Evolutionary conservation across 169 alveolate genomes (phyloP), one percentile per base, ranked within the genome.

Genomic region (Plasmodium gaboni): DNA sequence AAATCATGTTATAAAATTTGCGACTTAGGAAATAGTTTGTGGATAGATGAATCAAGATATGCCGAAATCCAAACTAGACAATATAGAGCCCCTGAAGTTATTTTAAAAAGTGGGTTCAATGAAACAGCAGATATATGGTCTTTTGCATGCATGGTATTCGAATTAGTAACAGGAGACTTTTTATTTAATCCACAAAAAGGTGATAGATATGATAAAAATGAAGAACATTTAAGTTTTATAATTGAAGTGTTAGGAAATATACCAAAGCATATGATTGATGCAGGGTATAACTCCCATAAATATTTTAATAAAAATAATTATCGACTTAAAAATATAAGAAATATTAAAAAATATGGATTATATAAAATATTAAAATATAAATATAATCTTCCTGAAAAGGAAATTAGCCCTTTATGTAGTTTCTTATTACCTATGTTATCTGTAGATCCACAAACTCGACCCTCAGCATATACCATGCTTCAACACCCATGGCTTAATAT

Each of bases 1-100:
- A 92, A 87, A 32, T 94, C 98, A 1, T 94, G 94, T 50, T 96
- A 87, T 90, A 97, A 97, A 93, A 97, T 98, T 7, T 98, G 98
- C 73, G 99, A 98, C 95, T 94, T 98, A 87, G 99, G 99, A 1
- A 98, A 98, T 92, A 99, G 99, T 42, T 98, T 99, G 88, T 98
- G 99, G 99, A 95, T 96, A 50, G 93, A 98, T 88, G 98, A 98
- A 91, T 99, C 98, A 74, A 98, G 98, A 90, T 94, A 99, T 38
- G 97, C 97, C 13, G 98, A 98, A 87, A 98, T 98, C 12, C 98
- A 98, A 88, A 98, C 99, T 15, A 93, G 99, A 64, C 99, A 98
- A 92, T 98, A 98, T 94, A 86, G 99, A 67, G 94, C 99, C 24
- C 99, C 99, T 0, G 99, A 98, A 92, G 99, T 98, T n/a, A 97